Percentiles rank a stretch among this genome's conserved stretches.
Conservation (phyloP, 345 rosid genomes). For the Firmiana major region DNA sequence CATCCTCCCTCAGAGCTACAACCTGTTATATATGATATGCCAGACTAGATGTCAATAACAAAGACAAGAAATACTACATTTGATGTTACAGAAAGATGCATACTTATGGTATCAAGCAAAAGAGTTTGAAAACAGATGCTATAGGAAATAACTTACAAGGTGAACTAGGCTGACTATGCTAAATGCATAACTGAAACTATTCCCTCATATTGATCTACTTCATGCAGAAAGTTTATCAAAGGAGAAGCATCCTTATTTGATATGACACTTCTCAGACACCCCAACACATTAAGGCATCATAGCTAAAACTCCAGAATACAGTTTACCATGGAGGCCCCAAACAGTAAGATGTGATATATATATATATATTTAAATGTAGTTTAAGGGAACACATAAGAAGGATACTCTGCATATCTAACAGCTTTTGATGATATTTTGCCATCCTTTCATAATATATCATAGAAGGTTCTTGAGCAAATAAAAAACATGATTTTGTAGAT, state of each 20-base stretch:
- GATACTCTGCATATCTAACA: neutral
- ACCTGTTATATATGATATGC: conserved; percentile 44
- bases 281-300: neutral
- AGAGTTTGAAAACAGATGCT: neutral
- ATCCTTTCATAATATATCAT: neutral
- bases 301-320: neutral
- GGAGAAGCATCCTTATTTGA: neutral
- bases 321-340: neutral
- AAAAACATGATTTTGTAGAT: neutral
- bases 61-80: conserved; percentile 2
- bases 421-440: neutral
- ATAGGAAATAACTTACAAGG: neutral
- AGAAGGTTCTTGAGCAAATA: neutral
- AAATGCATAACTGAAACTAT: conserved; percentile 1
- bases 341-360: neutral
- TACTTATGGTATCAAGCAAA: neutral
- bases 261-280: neutral
- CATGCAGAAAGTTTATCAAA: neutral
- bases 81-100: neutral
- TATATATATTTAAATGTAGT: too few relatives aligned
- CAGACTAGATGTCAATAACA: conserved; percentile 16
- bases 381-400: neutral
- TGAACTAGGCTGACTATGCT: neutral
- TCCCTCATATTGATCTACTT: neutral
- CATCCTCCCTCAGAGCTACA: conserved; percentile 77